Conservation (phyloP, 2,329 filamentous ascomycete genomes). For the Aspergillus ibericus region DNA sequence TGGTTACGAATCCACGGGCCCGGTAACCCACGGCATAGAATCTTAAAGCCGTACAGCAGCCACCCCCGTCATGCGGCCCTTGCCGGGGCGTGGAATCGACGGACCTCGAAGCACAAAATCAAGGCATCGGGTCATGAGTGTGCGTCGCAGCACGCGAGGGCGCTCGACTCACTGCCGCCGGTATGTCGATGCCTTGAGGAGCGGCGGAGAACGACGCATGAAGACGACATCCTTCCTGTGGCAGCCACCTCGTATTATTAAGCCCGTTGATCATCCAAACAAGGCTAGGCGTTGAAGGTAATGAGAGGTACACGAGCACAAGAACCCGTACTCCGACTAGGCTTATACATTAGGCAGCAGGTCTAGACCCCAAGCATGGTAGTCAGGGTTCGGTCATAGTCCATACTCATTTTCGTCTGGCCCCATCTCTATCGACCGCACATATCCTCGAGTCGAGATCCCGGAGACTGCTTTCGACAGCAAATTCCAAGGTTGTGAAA, state of each 20-base stretch:
- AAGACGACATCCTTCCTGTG: neutral
- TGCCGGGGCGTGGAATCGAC: neutral
- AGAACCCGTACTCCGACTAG: neutral
- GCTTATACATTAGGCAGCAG: neutral
- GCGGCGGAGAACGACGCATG: neutral
- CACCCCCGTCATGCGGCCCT: neutral
- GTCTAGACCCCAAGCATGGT: neutral
- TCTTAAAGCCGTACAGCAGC: neutral
- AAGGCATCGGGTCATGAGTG: neutral
- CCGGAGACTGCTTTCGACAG: slow-evolving; percentile 23
- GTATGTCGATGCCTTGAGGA: neutral
- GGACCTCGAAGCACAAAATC: neutral
- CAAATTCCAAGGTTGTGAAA: slow-evolving; percentile 12
- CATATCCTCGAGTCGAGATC: slow-evolving; percentile 27
- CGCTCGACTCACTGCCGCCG: neutral
- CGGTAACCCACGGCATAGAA: neutral
- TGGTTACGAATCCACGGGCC: neutral
- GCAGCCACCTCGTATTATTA: neutral
- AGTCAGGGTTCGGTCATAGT: neutral
- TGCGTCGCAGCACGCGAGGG: neutral
- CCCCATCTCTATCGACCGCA: slow-evolving; percentile 9
- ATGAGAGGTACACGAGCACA: neutral
- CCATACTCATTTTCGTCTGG: neutral
- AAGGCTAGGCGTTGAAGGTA: neutral
- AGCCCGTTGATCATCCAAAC: neutral